Evolutionary conservation across 1,139 yeast species (phyloP), one percentile per base, ranked within the genome.

Genomic region (Geotrichum histeridarum): DNA sequence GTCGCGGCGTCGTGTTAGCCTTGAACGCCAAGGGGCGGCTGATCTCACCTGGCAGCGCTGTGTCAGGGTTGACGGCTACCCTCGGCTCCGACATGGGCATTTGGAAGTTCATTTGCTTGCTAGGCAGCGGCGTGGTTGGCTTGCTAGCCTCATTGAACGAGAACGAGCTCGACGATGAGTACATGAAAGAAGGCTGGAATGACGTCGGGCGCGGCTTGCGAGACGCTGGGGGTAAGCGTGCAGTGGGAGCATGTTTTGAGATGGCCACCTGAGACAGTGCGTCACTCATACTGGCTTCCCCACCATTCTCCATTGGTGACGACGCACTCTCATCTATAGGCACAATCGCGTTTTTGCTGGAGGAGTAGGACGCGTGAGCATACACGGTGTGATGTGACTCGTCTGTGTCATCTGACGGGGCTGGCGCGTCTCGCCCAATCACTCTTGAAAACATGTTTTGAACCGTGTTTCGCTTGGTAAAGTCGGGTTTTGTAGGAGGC

Each of bases 191-290:
- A 15, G 69, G 70, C 61, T 70, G 74, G 62, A 64, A 70, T 1
- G 73, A 69, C 17, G 72, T 68, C 7, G 74, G 74, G 9, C 74
- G 64, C 8, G 73, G 74, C 57, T 70, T 70, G 54, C 70, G 48
- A 54, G 66, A 55, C 32, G 68, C 64, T 9, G 61, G 61, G 30
- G 67, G 70, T 35, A 70, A 59, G 33, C 66, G 58, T 14, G 56
- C 51, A 9, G 57, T 37, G 17, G 50, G 50, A 1, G 57, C 42
- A n/a, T 48, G 42, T 27, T 43, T 44, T 15, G 50, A 27, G 33
- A 53, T 31, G 18, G 51, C 36, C 4, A 17, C 31, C 39, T 48
- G 36, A 17, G 44, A 37, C 41, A 42, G 27, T 22, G 48, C 8
- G 18, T 52, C 49, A 15, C 50, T 37, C 7, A 46, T 30, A 30